Percentiles rank a stretch among this genome's conserved stretches.
Evolutionary conservation across 768 basidiomycete species (phyloP).

Genomic region (Mycena kentingensis): DNA sequence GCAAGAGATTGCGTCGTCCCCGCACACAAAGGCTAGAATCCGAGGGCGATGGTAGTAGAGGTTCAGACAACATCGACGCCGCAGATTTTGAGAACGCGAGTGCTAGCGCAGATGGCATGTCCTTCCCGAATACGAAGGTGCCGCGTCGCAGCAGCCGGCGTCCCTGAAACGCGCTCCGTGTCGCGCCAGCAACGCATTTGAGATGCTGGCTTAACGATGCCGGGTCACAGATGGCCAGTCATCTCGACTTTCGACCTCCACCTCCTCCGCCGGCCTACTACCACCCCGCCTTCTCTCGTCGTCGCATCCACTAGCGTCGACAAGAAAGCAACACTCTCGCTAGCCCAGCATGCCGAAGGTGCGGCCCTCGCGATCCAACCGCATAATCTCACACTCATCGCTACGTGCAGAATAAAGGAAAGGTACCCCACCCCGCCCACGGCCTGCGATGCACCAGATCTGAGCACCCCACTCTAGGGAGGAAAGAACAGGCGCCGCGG

Average conservation of each 20-base stretch:
- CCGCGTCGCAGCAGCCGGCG: no score
- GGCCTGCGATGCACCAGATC: not conserved
- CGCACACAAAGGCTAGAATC: no score
- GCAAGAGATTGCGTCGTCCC: no score
- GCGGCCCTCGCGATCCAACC: slow-evolving; percentile 17
- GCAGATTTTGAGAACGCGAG: no score
- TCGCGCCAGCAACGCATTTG: no score
- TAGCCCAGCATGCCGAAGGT: slow-evolving; percentile 54
- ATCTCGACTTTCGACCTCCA: slow-evolving; percentile 1
- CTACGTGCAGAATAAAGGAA: slow-evolving; percentile 66
- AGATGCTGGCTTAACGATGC: no score
- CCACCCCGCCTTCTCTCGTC: slow-evolving; percentile 15
- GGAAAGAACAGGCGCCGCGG: slow-evolving; percentile 99
- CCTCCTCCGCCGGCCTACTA: slow-evolving; percentile 4
- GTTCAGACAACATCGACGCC: no score
- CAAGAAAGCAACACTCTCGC: slow-evolving; percentile 10
- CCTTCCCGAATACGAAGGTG: no score
- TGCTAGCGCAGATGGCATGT: no score
- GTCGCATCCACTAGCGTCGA: slow-evolving; percentile 18
- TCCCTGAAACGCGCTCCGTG: no score
- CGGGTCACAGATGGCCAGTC: not conserved
- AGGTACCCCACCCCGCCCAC: slow-evolving; percentile 42
- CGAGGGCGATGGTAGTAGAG: no score
- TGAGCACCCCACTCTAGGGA: slow-evolving; percentile 54
- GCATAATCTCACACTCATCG: slow-evolving; percentile 14